Base-by-base conservation (phyloP, 1,284 basidiomycete genomes). In the Cutaneotrichosporon mucoides region DNA sequence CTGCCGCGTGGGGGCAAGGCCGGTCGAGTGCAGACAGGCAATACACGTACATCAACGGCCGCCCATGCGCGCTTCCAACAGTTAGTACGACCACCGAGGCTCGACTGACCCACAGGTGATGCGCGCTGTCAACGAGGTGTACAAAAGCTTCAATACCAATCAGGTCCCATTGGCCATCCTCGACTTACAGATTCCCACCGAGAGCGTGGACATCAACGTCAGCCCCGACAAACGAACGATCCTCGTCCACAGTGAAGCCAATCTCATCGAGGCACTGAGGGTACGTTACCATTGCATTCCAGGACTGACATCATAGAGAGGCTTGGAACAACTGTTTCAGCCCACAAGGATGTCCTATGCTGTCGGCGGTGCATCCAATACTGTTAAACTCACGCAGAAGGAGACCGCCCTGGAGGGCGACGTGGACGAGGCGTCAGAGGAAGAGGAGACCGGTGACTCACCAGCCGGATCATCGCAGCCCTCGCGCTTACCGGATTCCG, bases 161-260 rank as follows among this genome's bases (percentile, higher is more conserved):
- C 90, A 94, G 67, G 80, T 84, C 0, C 93, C 95, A 0, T 86
- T 95, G 62, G 81, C 95, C 43, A 77, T 97, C 6, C 89, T 90
- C 1, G 87, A 97, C 75, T 88, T 98, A 65, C 79, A 85, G 24
- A 75, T 97, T 5, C 90, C 90, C 0, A 86, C 86, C 5, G 91
- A 89, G 62, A 82, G 86, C 1, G 92, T 89, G 69, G 96, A 99
- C 72, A 87, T 99, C 73, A 99, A 99, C 68, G 90, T 99, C 62
- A 92, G 88, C 66, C 95, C 96, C 0, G 96, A 99, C 79, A 99
- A 99, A 73, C 84, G 96, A 6, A 96, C 92, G 0, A 89, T 99
- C 41, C 87, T 97, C 56, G 75, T 99, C 9, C 93, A 98, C 71
- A 88, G 88, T 73, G 96, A 99, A 74, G 82, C 82, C 5, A 88